Evolutionary conservation across 345 rosid genomes (phyloP).

Genomic region (Camelina sativa): DNA sequence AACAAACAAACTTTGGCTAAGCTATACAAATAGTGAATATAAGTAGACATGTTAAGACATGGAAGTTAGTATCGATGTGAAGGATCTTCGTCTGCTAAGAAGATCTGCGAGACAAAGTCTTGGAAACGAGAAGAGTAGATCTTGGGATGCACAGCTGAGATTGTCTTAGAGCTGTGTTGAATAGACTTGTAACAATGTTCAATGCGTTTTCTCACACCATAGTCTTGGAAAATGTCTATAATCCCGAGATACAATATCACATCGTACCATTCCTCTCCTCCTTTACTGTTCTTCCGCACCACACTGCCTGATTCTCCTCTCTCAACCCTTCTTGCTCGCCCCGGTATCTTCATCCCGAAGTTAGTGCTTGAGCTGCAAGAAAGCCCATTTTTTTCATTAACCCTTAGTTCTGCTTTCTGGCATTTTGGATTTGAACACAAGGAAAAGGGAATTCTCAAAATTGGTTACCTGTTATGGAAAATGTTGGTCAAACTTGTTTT

Average conservation of each 20-base stretch:
- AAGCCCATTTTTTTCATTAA: not conserved
- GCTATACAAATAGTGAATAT: not conserved
- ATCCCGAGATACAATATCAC: conserved; percentile 54
- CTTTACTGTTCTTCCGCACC: conserved; percentile 26
- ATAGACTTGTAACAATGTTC: conserved; percentile 62
- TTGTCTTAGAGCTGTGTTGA: conserved; percentile 53
- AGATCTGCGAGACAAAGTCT: conserved; percentile 52
- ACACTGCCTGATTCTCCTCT: conserved; percentile 32
- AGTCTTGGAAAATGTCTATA: conserved; percentile 55
- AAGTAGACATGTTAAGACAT: not conserved
- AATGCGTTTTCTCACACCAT: conserved; percentile 53
- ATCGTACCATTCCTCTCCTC: conserved; percentile 42
- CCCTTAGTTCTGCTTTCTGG: not conserved
- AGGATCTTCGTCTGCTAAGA: conserved; percentile 47
- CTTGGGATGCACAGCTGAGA: conserved; percentile 63
- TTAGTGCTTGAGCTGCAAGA: conserved; percentile 45
- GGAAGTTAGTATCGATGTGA: conserved; percentile 1
- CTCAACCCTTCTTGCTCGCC: conserved; percentile 48
- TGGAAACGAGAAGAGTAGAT: conserved; percentile 58
- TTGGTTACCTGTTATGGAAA: conserved; percentile 44
- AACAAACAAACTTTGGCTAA: conserved; percentile 32
- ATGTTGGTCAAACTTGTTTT: conserved; percentile 31
- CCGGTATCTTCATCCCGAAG: conserved; percentile 52
- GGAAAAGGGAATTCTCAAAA: not conserved
- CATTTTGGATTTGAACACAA: not conserved